Conservation (phyloP, 148 eudicot genomes). For the Nepenthes gracilis region DNA sequence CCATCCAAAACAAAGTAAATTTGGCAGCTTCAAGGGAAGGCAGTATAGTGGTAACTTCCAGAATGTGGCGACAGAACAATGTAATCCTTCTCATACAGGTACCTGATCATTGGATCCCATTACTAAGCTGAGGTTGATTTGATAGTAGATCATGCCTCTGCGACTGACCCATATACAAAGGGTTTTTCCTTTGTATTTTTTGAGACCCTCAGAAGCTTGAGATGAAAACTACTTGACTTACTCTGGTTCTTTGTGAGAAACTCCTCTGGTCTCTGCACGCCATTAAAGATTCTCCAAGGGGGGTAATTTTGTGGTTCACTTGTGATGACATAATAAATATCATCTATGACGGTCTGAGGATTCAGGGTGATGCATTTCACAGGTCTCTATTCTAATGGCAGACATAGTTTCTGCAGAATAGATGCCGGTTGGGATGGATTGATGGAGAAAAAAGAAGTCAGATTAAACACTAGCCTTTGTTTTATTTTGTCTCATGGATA, state of each 20-base stretch:
- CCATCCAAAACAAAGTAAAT: constrained; percentile 37
- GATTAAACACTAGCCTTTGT: too few relatives aligned
- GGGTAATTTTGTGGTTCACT: background rate
- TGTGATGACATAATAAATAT: background rate
- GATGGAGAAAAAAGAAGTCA: too few relatives aligned
- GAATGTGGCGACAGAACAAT: constrained; percentile 30
- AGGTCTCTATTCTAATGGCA: too few relatives aligned
- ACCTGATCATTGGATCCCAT: constrained; percentile 10
- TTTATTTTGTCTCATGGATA: too few relatives aligned
- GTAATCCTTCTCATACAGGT: constrained; percentile 27
- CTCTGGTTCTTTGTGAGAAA: background rate
- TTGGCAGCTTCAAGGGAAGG: constrained; percentile 51
- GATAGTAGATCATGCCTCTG: background rate
- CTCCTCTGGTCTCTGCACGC: background rate
- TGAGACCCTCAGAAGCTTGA: background rate
- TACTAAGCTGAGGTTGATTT: too few relatives aligned
- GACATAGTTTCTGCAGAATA: too few relatives aligned
- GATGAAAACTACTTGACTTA: background rate
- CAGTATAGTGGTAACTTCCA: constrained; percentile 55
- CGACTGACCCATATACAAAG: background rate
- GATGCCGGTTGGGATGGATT: too few relatives aligned
- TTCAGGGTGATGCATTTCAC: background rate
- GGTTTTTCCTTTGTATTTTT: background rate
- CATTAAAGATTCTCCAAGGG: background rate
- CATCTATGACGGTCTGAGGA: background rate